Base-by-base conservation (phyloP, 768 basidiomycete genomes). In the Trametes coccinea region DNA sequence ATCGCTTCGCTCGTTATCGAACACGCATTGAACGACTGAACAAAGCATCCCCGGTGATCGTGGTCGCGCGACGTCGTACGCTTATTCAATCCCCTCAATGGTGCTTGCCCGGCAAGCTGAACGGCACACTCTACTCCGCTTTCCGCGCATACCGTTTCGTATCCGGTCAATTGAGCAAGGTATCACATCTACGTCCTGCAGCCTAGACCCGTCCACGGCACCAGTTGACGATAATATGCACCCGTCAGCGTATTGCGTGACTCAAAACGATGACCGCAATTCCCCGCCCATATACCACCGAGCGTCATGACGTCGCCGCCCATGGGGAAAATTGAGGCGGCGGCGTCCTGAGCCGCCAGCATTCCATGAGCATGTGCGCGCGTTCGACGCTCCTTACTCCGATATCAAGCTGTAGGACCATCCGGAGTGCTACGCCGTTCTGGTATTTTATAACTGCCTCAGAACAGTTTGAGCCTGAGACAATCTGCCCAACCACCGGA, bases 61-160 rank as follows among this genome's bases (percentile, higher is more conserved):
- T 22, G 37, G 56, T 51, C 56, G 56, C 41, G 49, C 56, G 56
- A 51, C 56, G 22, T 22, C 22, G 22, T 34, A 39, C 29, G 22
- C 22, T 10, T 5, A 17, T 13, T n/a, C 56, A 44, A n/a, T 41
- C 34, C 11, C 40, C 46, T 37, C 14, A 27, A 49, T 9, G 5
- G 48, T 27, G 13, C 48, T 16, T 40, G 9, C 33, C 29, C 33
- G 34, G 30, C 45, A 8, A 17, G 33, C 34, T n/a, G 17, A 16
- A 13, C 11, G 16, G 27, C 45, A 5, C 46, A 33, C 45, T 33
- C 34, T n/a, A 9, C 40, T 27, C 11, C 41, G 41, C 27, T 5
- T 17, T 43, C 56, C 9, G 37, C 56, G 37, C 11, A n/a, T 7
- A 9, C 46, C 17, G 33, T 14, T 22, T n/a, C 17, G 34, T 48